phyloP scores from a whole-genome alignment of 2,329 filamentous ascomycete genomes.

The Aspergillus brasiliensis region DNA sequence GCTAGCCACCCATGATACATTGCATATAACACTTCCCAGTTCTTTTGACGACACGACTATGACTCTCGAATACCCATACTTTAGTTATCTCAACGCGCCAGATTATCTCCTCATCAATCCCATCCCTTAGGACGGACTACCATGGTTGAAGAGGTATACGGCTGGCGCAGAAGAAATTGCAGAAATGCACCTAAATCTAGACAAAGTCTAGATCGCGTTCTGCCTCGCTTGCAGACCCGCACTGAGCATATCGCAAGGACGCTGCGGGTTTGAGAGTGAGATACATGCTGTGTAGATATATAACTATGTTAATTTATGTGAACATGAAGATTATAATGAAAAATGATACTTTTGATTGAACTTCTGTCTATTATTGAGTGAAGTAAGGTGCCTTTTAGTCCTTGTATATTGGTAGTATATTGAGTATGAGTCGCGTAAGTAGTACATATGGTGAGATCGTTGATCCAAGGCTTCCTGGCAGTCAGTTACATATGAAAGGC shows the following conservation, averaged over 20 bases:
- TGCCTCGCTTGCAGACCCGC: conserved; percentile 47
- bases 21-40: too few relatives aligned
- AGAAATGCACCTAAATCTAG: conserved; percentile 20
- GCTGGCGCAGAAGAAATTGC: conserved; percentile 77
- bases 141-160: conserved; percentile 87
- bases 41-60: too few relatives aligned
- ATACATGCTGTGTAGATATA: conserved; percentile 28
- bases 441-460: too few relatives aligned
- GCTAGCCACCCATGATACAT: too few relatives aligned
- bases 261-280: conserved; percentile 47
- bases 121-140: conserved; percentile 33
- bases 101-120: conserved; percentile 76
- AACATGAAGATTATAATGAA: background rate
- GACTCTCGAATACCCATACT: too few relatives aligned
- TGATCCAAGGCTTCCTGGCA: too few relatives aligned
- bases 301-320: background rate
- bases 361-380: background rate
- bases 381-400: too few relatives aligned
- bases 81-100: conserved; percentile 58
- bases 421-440: too few relatives aligned
- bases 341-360: background rate
- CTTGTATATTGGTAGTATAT: too few relatives aligned
- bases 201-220: conserved; percentile 23
- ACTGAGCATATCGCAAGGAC: conserved; percentile 36
- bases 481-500: too few relatives aligned